phyloP scores from a whole-genome alignment of 176 grass and related monocot species.

The Melocanna baccifera region DNA sequence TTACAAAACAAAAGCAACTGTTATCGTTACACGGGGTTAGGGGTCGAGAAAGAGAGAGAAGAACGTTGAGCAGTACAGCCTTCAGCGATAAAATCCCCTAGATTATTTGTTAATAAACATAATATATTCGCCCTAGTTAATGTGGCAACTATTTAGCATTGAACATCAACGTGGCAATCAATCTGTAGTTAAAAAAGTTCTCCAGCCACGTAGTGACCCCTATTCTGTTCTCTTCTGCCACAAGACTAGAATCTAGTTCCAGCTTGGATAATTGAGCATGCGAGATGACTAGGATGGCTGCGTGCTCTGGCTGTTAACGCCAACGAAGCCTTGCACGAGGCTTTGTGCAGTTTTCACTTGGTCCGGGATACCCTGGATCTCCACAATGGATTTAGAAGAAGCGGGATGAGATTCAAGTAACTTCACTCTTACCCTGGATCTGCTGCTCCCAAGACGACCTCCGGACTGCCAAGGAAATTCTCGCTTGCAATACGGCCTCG shows the following conservation, averaged over 20 bases:
- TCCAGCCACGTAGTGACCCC: not conserved
- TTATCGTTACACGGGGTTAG: not conserved
- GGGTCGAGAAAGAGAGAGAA: not conserved
- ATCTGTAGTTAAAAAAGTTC: not conserved
- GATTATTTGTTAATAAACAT: not conserved
- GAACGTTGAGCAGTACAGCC: not conserved
- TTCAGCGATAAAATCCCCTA: not conserved
- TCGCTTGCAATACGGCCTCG: too few species aligned
- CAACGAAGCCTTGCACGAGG: constrained; percentile 60
- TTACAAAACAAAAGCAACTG: not conserved
- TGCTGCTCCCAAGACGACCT: too few species aligned
- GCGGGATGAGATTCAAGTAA: constrained; percentile 39
- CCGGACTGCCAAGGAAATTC: too few species aligned
- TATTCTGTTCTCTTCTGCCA: not conserved
- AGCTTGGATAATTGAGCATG: constrained; percentile 38
- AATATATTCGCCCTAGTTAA: constrained; percentile 1
- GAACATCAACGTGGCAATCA: not conserved
- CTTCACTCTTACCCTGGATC: constrained; percentile 60
- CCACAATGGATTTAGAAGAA: constrained; percentile 54
- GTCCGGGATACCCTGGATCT: constrained; percentile 69
- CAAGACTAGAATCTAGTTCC: constrained; percentile 31
- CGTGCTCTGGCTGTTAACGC: constrained; percentile 27
- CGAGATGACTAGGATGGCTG: constrained; percentile 37
- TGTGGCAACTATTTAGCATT: not conserved
- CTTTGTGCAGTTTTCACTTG: constrained; percentile 58